Base-by-base conservation (phyloP, 2,329 filamentous ascomycete genomes). In the Exophiala xenobiotica region DNA sequence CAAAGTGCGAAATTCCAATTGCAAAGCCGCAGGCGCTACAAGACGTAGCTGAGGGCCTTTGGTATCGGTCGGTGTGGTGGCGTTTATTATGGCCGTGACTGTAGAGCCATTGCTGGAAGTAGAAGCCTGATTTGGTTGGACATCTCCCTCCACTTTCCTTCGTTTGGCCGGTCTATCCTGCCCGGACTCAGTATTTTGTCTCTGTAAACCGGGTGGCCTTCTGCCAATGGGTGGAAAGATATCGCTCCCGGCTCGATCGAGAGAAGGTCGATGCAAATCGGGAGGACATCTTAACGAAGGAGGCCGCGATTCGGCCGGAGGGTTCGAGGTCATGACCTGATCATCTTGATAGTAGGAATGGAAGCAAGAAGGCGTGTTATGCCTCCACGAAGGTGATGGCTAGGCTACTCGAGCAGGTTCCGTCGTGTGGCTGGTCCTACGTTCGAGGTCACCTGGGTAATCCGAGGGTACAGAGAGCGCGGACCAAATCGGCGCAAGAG, bases 131-230 rank as follows among this genome's bases (percentile, higher is more conserved):
- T 31, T 42, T 3, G 40, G 16, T 6, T 44, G 11, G n/a, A 19
- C 33, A 45, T 53, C 46, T 19, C 33, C 44, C 26, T 58, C 57
- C 7, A 61, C 49, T 44, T 67, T 63, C 56, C 58, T 65, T 64
- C 59, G 61, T 67, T 65, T 70, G 58, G 63, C 62, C 56, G 73
- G 72, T 22, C 72, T 74, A 53, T 71, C 69, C 12, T 73, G 65
- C 12, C 64, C 64, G 40, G 73, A 22, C 6, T 53, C 40, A 24
- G 16, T 29, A 18, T 44, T 24, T 33, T 55, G 49, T 47, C 42
- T 53, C 29, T 48, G 55, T 27, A 37, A 18, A 18, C 19, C 26
- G 38, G 49, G 42, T 16, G 46, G 27, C 23, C 49, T 49, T 49
- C 37, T 42, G 26, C 44, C 45, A 4, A 27, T 14, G 6, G 48